Evolutionary conservation across 2,329 filamentous ascomycete genomes (phyloP), one percentile per base, ranked within the genome.

Genomic region (Ascosphaera apis): DNA sequence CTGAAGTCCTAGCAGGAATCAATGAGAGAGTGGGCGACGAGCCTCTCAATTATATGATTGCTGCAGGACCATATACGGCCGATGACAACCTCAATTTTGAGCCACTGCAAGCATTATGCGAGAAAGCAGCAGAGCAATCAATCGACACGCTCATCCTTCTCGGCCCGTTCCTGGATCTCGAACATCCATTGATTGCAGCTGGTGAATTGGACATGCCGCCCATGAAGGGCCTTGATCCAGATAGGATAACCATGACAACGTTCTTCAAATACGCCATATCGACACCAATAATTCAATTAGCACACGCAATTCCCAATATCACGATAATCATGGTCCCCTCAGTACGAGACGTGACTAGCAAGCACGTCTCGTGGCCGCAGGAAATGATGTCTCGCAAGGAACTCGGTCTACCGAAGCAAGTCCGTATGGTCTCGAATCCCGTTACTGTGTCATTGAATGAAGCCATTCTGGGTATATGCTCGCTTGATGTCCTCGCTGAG

Each of bases 11-110:
- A 2, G 70, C 78, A 38, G 58, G 63, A 2, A 72, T 82, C 52
- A 71, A 77, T 33, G 65, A 78, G 37, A 71, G 72, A 39, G 63
- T 91, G 8, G 66, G 69, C 13, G 65, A 69, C 1, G 60, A 70
- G 6, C 83, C 86, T 1, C 56, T 95, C 13, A 83, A 67, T 46
- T 61, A 91, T 35, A 55, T 93, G 27, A 66, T 86, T 39, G 81
- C 77, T 1, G 70, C 82, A 0, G 88, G 88, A 0, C 88, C 88
- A 0, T 98, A 91, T 55, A 92, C 84, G 0, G 72, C 83, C 2
- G 84, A 95, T 45, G 79, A 86, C 47, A 91, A 91, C 48, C 72
- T 98, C 33, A 77, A 83, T 44, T 98, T 84, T 50, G 79, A 91
- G 47, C 78, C 86, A 5, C 61, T 98, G 1, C 73, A 83, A 47